Conservation (phyloP, 805 yeast species). For the Pichia cabralensis region DNA sequence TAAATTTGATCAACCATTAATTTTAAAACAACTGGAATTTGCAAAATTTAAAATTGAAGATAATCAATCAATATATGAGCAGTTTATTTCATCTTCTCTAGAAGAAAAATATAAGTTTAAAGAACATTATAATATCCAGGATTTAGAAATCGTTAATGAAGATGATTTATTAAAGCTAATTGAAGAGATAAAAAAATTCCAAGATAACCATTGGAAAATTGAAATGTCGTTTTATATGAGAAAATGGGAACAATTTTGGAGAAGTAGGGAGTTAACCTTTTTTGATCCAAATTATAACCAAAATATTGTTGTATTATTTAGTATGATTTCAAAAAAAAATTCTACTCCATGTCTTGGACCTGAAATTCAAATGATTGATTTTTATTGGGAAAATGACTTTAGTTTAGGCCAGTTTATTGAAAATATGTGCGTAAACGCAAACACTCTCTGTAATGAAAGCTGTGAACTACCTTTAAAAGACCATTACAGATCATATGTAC, state of each 20-base stretch:
- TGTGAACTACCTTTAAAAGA: conserved; percentile 64
- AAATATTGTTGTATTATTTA: conserved; percentile 65
- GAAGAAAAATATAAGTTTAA: conserved; percentile 2
- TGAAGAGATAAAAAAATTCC: conserved; percentile 22
- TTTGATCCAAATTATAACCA: conserved; percentile 68
- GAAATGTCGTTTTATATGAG: conserved; percentile 31
- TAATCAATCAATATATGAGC: conserved; percentile 1
- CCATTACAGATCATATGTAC: conserved; percentile 82
- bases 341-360: conserved; percentile 95
- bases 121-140: conserved; percentile 10
- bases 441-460: conserved; percentile 63
- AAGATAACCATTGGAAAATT: conserved; percentile 20
- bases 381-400: conserved; percentile 83
- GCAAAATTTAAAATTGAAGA: conserved; percentile 18
- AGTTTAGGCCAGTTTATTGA: conserved; percentile 86
- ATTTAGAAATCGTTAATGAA: conserved; percentile 4
- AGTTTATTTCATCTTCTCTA: not conserved
- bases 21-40: conserved; percentile 17
- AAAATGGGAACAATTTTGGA: conserved; percentile 60
- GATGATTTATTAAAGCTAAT: conserved; percentile 30
- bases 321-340: conserved; percentile 72
- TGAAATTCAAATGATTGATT: conserved; percentile 71
- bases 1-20: conserved; percentile 53
- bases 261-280: conserved; percentile 35
- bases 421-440: conserved; percentile 59